Base-by-base conservation (phyloP, 2,329 filamentous ascomycete genomes). In the Aspergillus sp. region DNA sequence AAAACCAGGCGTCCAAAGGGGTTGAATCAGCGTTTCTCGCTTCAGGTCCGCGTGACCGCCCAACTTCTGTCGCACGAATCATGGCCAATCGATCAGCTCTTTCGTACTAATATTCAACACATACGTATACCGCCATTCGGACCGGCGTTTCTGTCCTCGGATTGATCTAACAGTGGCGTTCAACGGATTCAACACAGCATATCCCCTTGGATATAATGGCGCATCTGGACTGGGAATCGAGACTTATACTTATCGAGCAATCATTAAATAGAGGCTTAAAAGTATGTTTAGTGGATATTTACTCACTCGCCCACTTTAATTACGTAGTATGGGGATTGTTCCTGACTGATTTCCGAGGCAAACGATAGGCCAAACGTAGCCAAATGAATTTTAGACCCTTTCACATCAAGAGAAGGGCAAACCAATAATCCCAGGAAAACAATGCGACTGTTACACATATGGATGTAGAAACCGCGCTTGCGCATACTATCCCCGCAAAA, bases 1-100 rank as follows among this genome's bases (percentile, higher is more conserved):
- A 6, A 78, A 77, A 57, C 70, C 72, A 17, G 60, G 58, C 46
- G 30, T 52, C 17, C 46, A 68, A 23, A 15, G 52, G 23, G 68
- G 46, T 55, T 64, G 48, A 6, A 59, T 65, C 56, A 62, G 19
- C 64, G 57, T 48, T 54, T 43, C 41, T 34, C 34, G 11, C 15
- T 41, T 43, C 22, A 19, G 45, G 47, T 28, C 13, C 15, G 47
- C 45, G 31, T n/a, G 23, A 47, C 23, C 30, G 46, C 31, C 22
- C 22, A 31, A 46, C 46, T 23, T 31, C 31, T 61, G 17, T 48
- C 22, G 34, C 23, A 47, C 50, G 49, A 59, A 55, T 47, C 4
- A 46, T 46, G 43, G 43, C 46, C 51, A 46, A 30, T 17, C 17
- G 15, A 51, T 47, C 52, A 54, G n/a, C 28, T 30, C 1, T 55